phyloP scores from a whole-genome alignment of 2,329 filamentous ascomycete genomes.

The Colletotrichum falcatum region DNA sequence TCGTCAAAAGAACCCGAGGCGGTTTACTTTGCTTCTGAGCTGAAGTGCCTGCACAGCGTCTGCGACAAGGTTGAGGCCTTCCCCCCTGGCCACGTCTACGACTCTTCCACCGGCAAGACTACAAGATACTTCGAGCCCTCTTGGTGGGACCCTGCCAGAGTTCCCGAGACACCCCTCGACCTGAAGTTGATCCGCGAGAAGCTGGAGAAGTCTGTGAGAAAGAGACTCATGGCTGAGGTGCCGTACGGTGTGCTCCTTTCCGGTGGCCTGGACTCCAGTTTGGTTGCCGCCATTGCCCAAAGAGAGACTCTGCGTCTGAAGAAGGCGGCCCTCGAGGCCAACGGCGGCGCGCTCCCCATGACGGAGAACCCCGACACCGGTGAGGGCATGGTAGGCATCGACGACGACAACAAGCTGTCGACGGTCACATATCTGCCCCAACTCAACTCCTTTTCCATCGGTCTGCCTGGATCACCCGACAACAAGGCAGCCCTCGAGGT shows the following conservation, averaged over 20 bases:
- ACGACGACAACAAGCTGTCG: constrained; percentile 89
- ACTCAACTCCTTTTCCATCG: constrained; percentile 99
- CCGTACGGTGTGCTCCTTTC: constrained; percentile 97
- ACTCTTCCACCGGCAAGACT: constrained; percentile 88
- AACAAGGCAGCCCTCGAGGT: constrained; percentile 92
- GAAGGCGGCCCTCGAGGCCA: constrained; percentile 67
- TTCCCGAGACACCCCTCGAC: constrained; percentile 85
- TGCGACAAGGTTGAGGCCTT: constrained; percentile 97
- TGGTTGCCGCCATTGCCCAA: constrained; percentile 96
- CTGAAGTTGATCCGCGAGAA: constrained; percentile 84
- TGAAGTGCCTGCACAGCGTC: constrained; percentile 92
- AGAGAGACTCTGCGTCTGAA: constrained; percentile 86
- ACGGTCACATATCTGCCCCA: constrained; percentile 93
- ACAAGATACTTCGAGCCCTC: constrained; percentile 91
- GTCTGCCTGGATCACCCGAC: constrained; percentile 91
- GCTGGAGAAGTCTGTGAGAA: constrained; percentile 91
- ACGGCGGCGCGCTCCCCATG: constrained; percentile 58
- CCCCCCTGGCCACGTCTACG: constrained; percentile 95
- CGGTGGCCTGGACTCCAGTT: constrained; percentile 93
- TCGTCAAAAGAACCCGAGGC: constrained; percentile 84
- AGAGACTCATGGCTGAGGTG: constrained; percentile 98
- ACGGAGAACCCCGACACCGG: constrained; percentile 68
- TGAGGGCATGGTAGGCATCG: constrained; percentile 89
- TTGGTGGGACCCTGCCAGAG: constrained; percentile 87
- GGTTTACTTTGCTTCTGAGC: constrained; percentile 95